phyloP scores from a whole-genome alignment of 1,284 basidiomycete species.

The Ceratobasidium sp. region DNA sequence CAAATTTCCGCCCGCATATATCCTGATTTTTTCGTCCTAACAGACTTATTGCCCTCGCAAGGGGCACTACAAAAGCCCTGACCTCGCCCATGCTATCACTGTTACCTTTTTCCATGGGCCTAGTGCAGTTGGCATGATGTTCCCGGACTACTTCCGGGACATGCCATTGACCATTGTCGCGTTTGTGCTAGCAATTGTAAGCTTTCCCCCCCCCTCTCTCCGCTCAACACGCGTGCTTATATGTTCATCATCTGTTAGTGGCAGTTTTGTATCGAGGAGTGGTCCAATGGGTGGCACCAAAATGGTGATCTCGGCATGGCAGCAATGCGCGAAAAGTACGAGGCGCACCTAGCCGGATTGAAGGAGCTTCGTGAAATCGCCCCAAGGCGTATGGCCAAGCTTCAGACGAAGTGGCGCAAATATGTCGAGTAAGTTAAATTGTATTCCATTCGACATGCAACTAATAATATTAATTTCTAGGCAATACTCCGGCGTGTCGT shows the following conservation, averaged over 20 bases:
- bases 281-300: conserved; percentile 1
- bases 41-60: conserved; percentile 5
- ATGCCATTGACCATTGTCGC: conserved; percentile 12
- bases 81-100: not conserved
- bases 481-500: not conserved
- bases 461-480: not conserved
- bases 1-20: not conserved
- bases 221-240: not conserved
- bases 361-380: not conserved
- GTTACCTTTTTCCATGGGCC: conserved; percentile 10
- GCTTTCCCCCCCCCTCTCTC: not conserved
- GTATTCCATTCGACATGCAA: not conserved
- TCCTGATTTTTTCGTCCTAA: not conserved
- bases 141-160: conserved; percentile 21
- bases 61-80: conserved; percentile 15
- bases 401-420: not conserved
- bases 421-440: conserved; percentile 3
- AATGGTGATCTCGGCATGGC: conserved; percentile 2
- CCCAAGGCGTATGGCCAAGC: not conserved
- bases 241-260: not conserved
- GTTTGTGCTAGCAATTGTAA: conserved; percentile 13
- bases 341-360: not conserved
- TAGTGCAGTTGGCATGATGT: not conserved
- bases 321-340: conserved; percentile 8
- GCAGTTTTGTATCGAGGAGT: conserved; percentile 8